Base-by-base conservation (phyloP, 2,329 filamentous ascomycete genomes). In the Blastomyces percursus region DNA sequence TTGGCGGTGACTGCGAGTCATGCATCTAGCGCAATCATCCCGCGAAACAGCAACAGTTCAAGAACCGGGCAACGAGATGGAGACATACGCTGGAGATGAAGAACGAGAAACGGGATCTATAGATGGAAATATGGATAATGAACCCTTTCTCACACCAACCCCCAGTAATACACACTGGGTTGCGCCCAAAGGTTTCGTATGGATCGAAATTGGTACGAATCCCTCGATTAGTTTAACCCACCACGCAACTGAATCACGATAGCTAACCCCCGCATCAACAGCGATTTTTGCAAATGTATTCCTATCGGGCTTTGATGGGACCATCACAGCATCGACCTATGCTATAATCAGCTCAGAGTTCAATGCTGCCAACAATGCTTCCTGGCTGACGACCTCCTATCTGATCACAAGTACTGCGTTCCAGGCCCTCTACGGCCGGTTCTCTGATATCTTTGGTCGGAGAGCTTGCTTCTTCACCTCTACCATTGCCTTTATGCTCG, bases 381-480 rank as follows among this genome's bases (percentile, higher is more conserved):
- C 73, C 21, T 77, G 76, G 70, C 68, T 86, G 58, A 82, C 82
- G 50, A 86, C 86, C 64, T 86, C 84, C 0, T 85, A 87, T 69
- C 81, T 87, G 74, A 85, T 87, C 44, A 86, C 70, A 75, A 87
- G 70, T 80, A 85, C 54, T 65, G 84, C 86, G 8, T 86, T 90
- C 63, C 88, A 91, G 74, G 88, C 89, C 1, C 75, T 92, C 1
- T 83, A 89, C 64, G 89, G 88, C 3, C 81, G 89, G 1, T 74
- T 91, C 8, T 90, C 87, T 1, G 89, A 93, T 73, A 85, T 86
- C 0, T 75, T 91, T 62, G 89, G 89, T 12, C 76, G 76, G 16
- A 69, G 74, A 64, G 76, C 79, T 21, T 80, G 87, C 1, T 91
- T 89, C 68, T 75, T 91, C 12, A 80, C 81, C 12, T 82, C 83